A percentile compares a stretch with the other conserved stretches of the same genome.
phyloP scores from a whole-genome alignment of 495 filamentous ascomycete species.

The Penicillium simplicissimum region DNA sequence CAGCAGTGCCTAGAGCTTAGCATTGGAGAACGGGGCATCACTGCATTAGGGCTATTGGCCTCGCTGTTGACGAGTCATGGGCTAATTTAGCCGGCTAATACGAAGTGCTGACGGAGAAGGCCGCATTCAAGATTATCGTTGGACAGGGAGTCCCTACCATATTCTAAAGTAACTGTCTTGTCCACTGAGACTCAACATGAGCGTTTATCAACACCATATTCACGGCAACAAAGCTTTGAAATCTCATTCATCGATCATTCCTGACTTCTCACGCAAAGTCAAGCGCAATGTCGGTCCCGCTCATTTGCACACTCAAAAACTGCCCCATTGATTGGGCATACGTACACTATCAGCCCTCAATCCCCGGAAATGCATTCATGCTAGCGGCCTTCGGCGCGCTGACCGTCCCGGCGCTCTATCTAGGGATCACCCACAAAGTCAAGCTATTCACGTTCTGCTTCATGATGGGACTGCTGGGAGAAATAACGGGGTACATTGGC shows the following conservation, averaged over 20 bases:
- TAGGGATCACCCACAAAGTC: slow-evolving; percentile 5
- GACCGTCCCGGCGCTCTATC: neutral
- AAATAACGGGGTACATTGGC: slow-evolving; percentile 43
- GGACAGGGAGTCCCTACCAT: neutral
- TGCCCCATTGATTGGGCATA: slow-evolving; percentile 4
- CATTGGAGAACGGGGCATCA: neutral
- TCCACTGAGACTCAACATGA: neutral
- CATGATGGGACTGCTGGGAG: slow-evolving; percentile 13
- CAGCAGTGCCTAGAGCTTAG: neutral
- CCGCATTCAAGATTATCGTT: neutral
- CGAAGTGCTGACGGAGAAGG: neutral
- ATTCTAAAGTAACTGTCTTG: slow-evolving; percentile 1
- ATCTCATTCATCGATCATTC: neutral
- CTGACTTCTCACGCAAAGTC: neutral
- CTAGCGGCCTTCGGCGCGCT: neutral
- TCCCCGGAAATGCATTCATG: slow-evolving; percentile 3
- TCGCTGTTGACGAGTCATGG: neutral
- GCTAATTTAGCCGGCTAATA: neutral
- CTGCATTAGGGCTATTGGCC: neutral
- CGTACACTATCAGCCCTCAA: slow-evolving; percentile 7
- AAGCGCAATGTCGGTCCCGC: neutral
- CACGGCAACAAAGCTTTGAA: neutral
- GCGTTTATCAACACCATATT: neutral
- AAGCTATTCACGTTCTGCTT: slow-evolving; percentile 6
- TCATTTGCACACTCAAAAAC: neutral